Evolutionary conservation across 495 filamentous ascomycete genomes (phyloP).

Genomic region (Talaromyces thailandensis): DNA sequence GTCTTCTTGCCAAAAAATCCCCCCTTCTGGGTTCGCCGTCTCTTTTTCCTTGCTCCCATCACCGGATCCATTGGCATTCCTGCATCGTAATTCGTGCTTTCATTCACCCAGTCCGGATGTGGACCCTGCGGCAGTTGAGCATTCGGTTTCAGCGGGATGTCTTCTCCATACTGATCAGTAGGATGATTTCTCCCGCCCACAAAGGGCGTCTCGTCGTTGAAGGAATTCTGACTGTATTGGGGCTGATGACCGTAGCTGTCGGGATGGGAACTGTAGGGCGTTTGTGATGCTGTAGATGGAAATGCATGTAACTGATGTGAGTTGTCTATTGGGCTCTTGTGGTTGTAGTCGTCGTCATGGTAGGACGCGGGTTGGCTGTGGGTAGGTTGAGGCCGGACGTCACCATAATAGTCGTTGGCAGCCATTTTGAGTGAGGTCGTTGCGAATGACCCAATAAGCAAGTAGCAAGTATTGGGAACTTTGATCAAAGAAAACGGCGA

Average conservation of each 20-base stretch:
- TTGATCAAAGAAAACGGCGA: not conserved
- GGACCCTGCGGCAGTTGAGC: constrained; percentile 21
- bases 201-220: constrained; percentile 28
- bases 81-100: constrained; percentile 30
- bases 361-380: constrained; percentile 29
- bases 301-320: constrained; percentile 13
- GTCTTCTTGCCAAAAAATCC: constrained; percentile 53
- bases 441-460: not conserved
- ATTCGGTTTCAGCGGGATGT: constrained; percentile 39
- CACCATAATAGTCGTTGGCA: constrained; percentile 72
- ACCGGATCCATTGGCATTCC: constrained; percentile 18
- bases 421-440: constrained; percentile 52
- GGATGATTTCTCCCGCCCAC: constrained; percentile 22
- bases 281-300: constrained; percentile 20
- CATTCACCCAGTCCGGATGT: constrained; percentile 29
- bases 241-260: constrained; percentile 23
- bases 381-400: constrained; percentile 33
- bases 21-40: constrained; percentile 20
- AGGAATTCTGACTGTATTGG: constrained; percentile 33
- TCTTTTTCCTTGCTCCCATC: constrained; percentile 11
- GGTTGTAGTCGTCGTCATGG: constrained; percentile 17
- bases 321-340: constrained; percentile 7
- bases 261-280: constrained; percentile 18
- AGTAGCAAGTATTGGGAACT: not conserved
- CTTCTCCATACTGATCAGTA: constrained; percentile 40